Percentiles rank a stretch among this genome's conserved stretches.
Conservation (phyloP, 2,329 filamentous ascomycete species). For the Blastomyces gilchristii region DNA sequence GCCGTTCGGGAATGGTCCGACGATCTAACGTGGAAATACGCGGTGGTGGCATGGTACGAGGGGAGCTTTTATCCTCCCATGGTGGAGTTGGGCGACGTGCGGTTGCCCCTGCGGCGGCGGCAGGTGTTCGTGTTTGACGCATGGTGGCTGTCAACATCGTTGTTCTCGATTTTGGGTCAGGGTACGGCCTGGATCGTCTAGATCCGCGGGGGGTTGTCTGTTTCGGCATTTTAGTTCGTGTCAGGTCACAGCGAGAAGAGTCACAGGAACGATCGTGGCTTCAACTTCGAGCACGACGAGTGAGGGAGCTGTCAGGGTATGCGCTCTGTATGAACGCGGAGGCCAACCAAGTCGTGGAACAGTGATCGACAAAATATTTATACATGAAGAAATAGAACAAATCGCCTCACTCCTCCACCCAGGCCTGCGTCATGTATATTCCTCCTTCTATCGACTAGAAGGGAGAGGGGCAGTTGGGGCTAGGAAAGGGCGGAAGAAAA, state of each 20-base stretch:
- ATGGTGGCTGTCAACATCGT: slow-evolving; percentile 5
- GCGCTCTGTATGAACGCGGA: neutral
- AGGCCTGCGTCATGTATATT: neutral
- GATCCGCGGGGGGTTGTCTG: slow-evolving; percentile 14
- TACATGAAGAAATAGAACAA: slow-evolving; percentile 6
- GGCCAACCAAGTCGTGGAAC: neutral
- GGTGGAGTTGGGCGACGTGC: neutral
- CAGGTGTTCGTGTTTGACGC: slow-evolving; percentile 2
- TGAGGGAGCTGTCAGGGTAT: neutral
- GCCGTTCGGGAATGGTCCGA: neutral
- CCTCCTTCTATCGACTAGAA: neutral
- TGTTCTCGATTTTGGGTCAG: slow-evolving; percentile 1
- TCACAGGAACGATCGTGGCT: slow-evolving; percentile 3
- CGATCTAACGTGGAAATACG: slow-evolving; percentile 22
- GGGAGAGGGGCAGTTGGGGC: neutral
- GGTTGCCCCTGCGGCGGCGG: neutral
- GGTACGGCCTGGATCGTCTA: slow-evolving; percentile 14
- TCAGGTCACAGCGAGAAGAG: neutral
- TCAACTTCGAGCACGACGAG: neutral
- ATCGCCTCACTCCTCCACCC: neutral
- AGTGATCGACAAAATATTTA: slow-evolving; percentile 5
- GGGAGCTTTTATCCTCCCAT: neutral
- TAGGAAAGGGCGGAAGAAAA: neutral
- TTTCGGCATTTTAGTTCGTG: slow-evolving; percentile 17
- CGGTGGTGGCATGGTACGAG: slow-evolving; percentile 5